A percentile compares a stretch with the other conserved stretches of the same genome.
Evolutionary conservation across 805 yeast genomes (phyloP).

Genomic region (Candida railenensis): DNA sequence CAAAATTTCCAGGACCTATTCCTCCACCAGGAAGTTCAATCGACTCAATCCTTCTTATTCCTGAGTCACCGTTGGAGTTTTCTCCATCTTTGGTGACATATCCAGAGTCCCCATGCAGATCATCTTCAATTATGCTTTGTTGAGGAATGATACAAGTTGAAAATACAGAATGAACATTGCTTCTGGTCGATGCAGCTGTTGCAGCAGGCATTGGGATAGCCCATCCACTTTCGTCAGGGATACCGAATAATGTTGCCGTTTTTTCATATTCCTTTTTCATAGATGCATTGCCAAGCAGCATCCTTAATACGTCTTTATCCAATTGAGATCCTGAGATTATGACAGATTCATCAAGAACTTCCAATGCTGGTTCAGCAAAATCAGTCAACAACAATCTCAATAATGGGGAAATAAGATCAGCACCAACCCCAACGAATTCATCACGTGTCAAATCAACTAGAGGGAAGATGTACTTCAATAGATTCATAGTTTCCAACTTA

Average conservation of each 20-base stretch:
- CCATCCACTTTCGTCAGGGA: slow-evolving; percentile 97
- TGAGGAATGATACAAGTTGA: slow-evolving; percentile 65
- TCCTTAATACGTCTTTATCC: slow-evolving; percentile 88
- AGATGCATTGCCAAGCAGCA: slow-evolving; percentile 83
- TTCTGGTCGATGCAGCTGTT: slow-evolving; percentile 83
- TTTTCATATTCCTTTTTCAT: slow-evolving; percentile 78
- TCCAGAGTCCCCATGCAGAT: background rate
- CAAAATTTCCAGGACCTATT: background rate
- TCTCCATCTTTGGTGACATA: background rate
- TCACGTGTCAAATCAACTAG: slow-evolving; percentile 71
- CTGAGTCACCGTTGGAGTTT: background rate
- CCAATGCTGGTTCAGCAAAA: slow-evolving; percentile 83
- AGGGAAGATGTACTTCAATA: slow-evolving; percentile 74
- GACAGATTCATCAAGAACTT: slow-evolving; percentile 82
- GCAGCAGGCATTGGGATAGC: slow-evolving; percentile 93
- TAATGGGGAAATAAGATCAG: slow-evolving; percentile 90
- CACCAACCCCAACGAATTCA: slow-evolving; percentile 87
- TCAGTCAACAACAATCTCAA: slow-evolving; percentile 78
- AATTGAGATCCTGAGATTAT: slow-evolving; percentile 85
- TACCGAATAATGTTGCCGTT: slow-evolving; percentile 88
- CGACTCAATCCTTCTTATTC: background rate
- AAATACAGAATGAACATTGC: slow-evolving; percentile 93
- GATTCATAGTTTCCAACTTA: slow-evolving; percentile 72
- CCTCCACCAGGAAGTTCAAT: background rate
- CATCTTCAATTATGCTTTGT: background rate